phyloP scores from a whole-genome alignment of 106 monocot species.

The Platanthera zijinensis region DNA sequence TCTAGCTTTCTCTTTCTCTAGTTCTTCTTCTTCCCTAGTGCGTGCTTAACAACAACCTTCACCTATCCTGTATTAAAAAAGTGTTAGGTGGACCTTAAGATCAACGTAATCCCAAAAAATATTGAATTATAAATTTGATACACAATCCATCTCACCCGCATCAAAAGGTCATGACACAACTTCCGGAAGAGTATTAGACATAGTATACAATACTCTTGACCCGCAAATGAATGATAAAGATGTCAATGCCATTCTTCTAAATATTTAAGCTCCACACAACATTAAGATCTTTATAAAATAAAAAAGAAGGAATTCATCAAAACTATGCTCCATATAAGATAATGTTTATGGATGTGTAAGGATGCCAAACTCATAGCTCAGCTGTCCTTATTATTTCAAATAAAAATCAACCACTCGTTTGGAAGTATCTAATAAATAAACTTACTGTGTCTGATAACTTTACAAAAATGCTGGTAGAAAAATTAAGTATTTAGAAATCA shows the following conservation, averaged over 20 bases:
- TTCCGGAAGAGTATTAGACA: constrained; percentile 66
- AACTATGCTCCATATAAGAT: background rate
- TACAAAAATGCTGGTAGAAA: too few species aligned
- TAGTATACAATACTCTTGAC: constrained; percentile 78
- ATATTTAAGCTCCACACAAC: background rate
- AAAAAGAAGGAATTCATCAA: background rate
- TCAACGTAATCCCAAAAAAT: background rate
- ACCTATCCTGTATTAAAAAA: constrained; percentile 60
- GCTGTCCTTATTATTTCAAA: background rate
- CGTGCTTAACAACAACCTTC: too few species aligned
- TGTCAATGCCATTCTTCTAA: too few species aligned
- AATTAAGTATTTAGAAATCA: too few species aligned
- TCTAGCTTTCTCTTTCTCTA: too few species aligned
- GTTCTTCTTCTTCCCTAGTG: too few species aligned
- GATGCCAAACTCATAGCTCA: background rate
- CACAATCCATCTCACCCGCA: constrained; percentile 97
- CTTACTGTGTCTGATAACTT: too few species aligned
- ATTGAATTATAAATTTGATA: constrained; percentile 19
- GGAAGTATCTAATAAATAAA: background rate
- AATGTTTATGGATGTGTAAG: background rate
- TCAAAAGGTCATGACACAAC: constrained; percentile 88
- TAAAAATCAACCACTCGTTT: background rate
- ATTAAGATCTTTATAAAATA: background rate
- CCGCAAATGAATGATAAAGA: constrained; percentile 25
- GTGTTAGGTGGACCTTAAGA: background rate